These are phyloP conservation scores for Dactylis glomerata DNA, from an alignment of 176 grass and related monocot species.

Conservation along the genomic window DNA sequence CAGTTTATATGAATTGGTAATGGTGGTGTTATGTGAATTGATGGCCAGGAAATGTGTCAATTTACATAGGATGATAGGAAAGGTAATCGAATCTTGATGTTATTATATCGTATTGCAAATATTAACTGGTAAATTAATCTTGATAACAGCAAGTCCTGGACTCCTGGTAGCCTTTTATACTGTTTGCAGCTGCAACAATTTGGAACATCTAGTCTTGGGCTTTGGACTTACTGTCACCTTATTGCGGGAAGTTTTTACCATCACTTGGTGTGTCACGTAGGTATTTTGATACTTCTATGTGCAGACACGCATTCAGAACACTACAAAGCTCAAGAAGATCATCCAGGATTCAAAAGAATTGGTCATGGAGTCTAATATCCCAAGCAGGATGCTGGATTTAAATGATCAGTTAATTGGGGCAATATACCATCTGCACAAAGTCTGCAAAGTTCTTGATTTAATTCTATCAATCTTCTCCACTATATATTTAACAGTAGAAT, in stretches of 20 bases:
- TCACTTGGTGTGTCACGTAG: neutral
- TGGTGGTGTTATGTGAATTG: too few species aligned
- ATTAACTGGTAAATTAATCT: neutral
- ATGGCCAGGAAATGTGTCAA: too few species aligned
- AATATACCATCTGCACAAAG: constrained; percentile 75
- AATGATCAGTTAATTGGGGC: constrained; percentile 72
- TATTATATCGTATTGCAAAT: neutral
- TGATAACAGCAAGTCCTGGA: constrained; percentile 12
- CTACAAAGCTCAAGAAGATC: constrained; percentile 94
- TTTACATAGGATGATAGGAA: too few species aligned
- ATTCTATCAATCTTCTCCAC: too few species aligned
- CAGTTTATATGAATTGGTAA: too few species aligned
- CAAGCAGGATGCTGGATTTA: constrained; percentile 81
- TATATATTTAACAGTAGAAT: too few species aligned
- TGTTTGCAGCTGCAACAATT: neutral
- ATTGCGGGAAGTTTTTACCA: neutral
- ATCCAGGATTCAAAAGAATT: constrained; percentile 89
- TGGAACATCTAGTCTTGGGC: neutral
- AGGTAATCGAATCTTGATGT: neutral
- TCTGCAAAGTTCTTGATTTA: constrained; percentile 78
- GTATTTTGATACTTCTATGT: constrained; percentile 10
- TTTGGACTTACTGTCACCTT: neutral
- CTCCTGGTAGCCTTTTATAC: neutral
- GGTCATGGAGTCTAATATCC: constrained; percentile 89
- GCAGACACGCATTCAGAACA: constrained; percentile 76